Percentiles rank a stretch among this genome's conserved stretches.
Evolutionary conservation across 345 rosid genomes (phyloP).

Genomic region (Hypericum perforatum): DNA sequence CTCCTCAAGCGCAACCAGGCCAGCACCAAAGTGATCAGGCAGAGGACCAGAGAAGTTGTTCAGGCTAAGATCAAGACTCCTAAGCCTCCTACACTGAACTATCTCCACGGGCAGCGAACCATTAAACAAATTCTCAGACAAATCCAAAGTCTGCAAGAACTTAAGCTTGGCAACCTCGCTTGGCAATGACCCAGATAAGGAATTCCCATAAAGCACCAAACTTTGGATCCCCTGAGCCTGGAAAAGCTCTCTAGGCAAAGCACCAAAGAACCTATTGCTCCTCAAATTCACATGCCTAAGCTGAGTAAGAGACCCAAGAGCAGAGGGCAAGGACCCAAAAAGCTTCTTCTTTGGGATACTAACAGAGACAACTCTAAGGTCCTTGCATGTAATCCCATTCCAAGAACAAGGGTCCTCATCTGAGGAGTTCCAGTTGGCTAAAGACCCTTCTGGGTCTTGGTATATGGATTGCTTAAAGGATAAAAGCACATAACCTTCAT

Average conservation of each 20-base stretch:
- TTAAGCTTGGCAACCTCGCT: conserved; percentile 57
- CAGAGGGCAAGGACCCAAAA: conserved; percentile 61
- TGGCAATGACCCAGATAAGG: conserved; percentile 67
- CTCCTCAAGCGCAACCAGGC: conserved; percentile 55
- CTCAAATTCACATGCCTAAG: conserved; percentile 88
- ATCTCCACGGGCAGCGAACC: conserved; percentile 65
- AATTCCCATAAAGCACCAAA: conserved; percentile 84
- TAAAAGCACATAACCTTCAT: conserved; percentile 68
- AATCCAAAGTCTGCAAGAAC: conserved; percentile 70
- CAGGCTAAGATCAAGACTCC: conserved; percentile 59
- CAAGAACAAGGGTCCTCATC: conserved; percentile 66
- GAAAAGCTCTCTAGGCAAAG: conserved; percentile 52
- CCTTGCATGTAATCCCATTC: conserved; percentile 91
- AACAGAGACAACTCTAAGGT: conserved; percentile 60
- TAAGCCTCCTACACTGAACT: conserved; percentile 67
- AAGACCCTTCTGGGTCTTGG: conserved; percentile 69
- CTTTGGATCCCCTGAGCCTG: conserved; percentile 73
- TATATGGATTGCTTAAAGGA: conserved; percentile 55
- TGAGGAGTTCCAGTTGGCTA: conserved; percentile 75
- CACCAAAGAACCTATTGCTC: conserved; percentile 59
- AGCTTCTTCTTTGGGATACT: conserved; percentile 84
- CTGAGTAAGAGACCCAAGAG: conserved; percentile 66
- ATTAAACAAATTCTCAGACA: conserved; percentile 71
- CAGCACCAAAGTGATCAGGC: conserved; percentile 59
- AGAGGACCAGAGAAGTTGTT: conserved; percentile 72